Evolutionary conservation across 768 basidiomycete genomes (phyloP).

Genomic region (Gautieria morchelliformis): DNA sequence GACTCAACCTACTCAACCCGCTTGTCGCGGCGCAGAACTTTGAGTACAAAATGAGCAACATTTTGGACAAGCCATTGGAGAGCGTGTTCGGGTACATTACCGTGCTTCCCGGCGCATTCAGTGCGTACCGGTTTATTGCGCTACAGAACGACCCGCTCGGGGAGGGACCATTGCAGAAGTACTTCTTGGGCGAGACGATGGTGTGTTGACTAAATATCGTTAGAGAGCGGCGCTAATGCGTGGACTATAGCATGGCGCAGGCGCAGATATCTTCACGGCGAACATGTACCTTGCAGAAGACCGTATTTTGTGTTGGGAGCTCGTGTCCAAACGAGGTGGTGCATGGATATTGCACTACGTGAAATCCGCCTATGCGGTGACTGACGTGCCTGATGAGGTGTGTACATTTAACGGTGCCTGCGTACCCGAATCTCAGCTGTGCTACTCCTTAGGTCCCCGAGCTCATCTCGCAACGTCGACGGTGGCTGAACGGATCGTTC

Average conservation of each 20-base stretch:
- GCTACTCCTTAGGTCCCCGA: slow-evolving; percentile 58
- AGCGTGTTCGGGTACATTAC: slow-evolving; percentile 91
- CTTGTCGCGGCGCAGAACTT: slow-evolving; percentile 89
- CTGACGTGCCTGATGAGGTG: slow-evolving; percentile 89
- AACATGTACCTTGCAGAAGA: slow-evolving; percentile 97
- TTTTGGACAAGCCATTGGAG: slow-evolving; percentile 86
- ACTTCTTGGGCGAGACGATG: slow-evolving; percentile 96
- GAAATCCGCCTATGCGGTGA: slow-evolving; percentile 86
- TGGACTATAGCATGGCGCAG: slow-evolving; percentile 53
- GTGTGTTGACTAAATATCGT: slow-evolving; percentile 23
- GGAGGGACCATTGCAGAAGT: slow-evolving; percentile 86
- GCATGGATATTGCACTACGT: slow-evolving; percentile 95
- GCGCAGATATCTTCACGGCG: slow-evolving; percentile 86
- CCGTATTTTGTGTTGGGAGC: slow-evolving; percentile 93
- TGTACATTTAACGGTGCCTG: slow-evolving; percentile 10
- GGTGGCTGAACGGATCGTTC: slow-evolving; percentile 98
- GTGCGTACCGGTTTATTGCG: slow-evolving; percentile 85
- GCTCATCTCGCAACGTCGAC: slow-evolving; percentile 86
- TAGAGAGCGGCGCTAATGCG: not conserved
- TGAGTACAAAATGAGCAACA: slow-evolving; percentile 92
- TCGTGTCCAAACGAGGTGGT: slow-evolving; percentile 87
- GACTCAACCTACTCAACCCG: slow-evolving; percentile 72
- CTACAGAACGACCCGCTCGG: slow-evolving; percentile 78
- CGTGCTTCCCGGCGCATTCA: slow-evolving; percentile 88
- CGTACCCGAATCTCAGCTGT: not conserved